Evolutionary conservation across 345 rosid species (phyloP), one percentile per base, ranked within the genome.

Genomic region (Zanthoxylum bungeanum): DNA sequence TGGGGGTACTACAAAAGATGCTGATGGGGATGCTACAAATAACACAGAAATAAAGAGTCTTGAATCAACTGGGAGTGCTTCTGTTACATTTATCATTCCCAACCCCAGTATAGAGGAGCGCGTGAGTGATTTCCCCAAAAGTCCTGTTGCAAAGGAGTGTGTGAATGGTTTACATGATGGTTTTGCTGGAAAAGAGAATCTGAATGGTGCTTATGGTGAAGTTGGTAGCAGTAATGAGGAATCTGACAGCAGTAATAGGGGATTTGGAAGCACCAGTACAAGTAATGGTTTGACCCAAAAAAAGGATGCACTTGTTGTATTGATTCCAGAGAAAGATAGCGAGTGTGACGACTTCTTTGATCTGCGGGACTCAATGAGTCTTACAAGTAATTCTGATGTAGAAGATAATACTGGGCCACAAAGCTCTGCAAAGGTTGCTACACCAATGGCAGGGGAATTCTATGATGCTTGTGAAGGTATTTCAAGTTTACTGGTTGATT

Each of bases 391-490:
- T 73, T 79, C 86, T 11, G 91, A 86, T 36, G 78, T 40, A 28
- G 90, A 86, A 62, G 93, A 83, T 56, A 70, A 70, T 64, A 25
- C 50, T 68, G 82, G 76, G 12, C 70, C 83, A 8, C 90, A 66
- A 81, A 77, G 80, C 73, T 77, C 84, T 52, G 64, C 64, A 34
- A 80, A 71, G 71, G 31, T 75, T 58, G n/a, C 80, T 69, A 74
- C 88, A 27, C 79, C 84, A 25, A 59, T 34, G 37, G 88, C 86
- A 69, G 93, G 87, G 67, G 93, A 89, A 73, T 93, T 89, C 64
- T 89, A 67, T 74, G 98, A 93, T 85, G 96, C 96, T 73, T 81
- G 84, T 73, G 98, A 91, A 69, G 98, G 98, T 93, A 91, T 44
- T n/a, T 73, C 4, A 34, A 42, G 60, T 71, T 65, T 60, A 9